phyloP scores from a whole-genome alignment of 768 basidiomycete species.

The Agrocybe pediades region DNA sequence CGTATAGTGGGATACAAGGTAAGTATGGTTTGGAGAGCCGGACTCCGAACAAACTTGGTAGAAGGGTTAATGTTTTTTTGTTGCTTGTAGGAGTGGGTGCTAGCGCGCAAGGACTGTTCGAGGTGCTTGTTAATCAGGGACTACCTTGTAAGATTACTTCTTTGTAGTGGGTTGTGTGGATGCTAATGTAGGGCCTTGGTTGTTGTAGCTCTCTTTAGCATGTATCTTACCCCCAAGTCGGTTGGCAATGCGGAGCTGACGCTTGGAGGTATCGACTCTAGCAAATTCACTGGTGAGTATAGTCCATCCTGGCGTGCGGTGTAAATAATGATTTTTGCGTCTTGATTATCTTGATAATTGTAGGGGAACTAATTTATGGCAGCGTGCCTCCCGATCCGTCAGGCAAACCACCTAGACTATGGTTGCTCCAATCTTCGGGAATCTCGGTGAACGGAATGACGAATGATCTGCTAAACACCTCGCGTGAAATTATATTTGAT shows the following conservation, averaged over 20 bases:
- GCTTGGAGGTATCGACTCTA: conserved; percentile 51
- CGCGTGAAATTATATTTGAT: conserved; percentile 54
- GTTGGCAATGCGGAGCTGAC: conserved; percentile 55
- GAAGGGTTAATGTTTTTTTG: background rate
- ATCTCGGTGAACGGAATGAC: conserved; percentile 57
- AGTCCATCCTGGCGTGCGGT: conserved; percentile 10
- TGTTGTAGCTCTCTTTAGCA: conserved; percentile 46
- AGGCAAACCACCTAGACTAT: conserved; percentile 31
- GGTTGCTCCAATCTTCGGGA: conserved; percentile 47
- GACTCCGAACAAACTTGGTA: background rate
- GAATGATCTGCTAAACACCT: conserved; percentile 37
- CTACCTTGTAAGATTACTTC: conserved; percentile 44
- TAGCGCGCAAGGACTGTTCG: conserved; percentile 50
- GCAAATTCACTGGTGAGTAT: conserved; percentile 48
- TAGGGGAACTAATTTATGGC: conserved; percentile 45
- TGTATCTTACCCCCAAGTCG: conserved; percentile 48
- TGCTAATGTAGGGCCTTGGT: conserved; percentile 1
- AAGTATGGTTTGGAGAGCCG: conserved; percentile 3
- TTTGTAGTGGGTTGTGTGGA: background rate
- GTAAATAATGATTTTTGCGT: conserved; percentile 6
- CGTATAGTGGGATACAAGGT: conserved; percentile 60
- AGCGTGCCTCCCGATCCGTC: conserved; percentile 30
- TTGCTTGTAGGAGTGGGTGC: conserved; percentile 47
- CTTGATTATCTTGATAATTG: conserved; percentile 7
- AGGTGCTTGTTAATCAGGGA: conserved; percentile 44